Conservation (phyloP, 306 rosid genomes). For the Acmispon strigosus region DNA sequence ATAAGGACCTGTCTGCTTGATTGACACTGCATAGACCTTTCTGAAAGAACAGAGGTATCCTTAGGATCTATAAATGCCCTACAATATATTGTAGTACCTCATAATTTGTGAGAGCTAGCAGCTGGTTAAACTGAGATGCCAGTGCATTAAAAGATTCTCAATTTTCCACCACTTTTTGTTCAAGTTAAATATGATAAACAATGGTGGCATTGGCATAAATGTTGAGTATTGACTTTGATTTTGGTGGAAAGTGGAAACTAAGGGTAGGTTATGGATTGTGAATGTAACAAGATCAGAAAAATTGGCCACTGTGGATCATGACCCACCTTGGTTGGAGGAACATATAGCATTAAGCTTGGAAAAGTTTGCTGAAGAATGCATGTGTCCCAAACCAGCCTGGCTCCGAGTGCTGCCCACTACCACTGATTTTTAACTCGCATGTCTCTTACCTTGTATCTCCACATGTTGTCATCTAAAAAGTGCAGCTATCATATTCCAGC, state of each 20-base stretch:
- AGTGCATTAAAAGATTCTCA: background rate
- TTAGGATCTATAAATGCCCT: background rate
- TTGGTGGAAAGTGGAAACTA: background rate
- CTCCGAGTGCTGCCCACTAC: background rate
- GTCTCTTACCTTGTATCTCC: background rate
- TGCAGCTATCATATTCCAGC: background rate
- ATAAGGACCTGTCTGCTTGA: background rate
- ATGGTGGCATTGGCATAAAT: background rate
- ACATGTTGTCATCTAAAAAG: background rate
- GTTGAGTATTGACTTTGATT: background rate
- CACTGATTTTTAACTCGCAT: background rate
- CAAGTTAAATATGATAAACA: background rate
- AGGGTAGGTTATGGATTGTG: background rate
- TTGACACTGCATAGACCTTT: background rate
- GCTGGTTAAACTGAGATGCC: background rate
- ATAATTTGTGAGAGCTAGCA: background rate
- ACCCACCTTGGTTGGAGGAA: background rate
- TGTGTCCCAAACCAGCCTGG: slow-evolving; percentile 2
- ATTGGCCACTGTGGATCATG: background rate
- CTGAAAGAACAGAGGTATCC: background rate
- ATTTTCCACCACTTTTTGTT: background rate
- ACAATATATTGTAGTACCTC: background rate
- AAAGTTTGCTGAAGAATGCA: background rate
- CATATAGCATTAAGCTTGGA: background rate
- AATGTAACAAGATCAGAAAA: background rate